Evolutionary conservation across 2,329 filamentous ascomycete species (phyloP).

Genomic region (Passalora sequoiae): DNA sequence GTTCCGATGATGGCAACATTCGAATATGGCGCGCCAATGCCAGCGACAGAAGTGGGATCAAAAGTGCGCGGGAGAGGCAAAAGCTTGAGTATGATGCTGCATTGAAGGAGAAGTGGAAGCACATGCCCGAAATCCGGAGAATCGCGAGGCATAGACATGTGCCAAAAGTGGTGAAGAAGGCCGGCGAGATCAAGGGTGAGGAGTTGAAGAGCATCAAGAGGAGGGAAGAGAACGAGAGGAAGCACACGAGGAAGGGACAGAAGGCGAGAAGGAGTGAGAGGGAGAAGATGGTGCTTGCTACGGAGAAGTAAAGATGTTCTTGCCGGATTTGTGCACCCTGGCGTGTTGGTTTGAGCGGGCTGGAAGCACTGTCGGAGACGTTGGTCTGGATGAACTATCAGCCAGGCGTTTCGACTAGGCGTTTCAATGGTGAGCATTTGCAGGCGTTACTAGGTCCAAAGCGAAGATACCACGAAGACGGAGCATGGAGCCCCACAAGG

Average conservation of each 20-base stretch:
- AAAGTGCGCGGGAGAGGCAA: conserved; percentile 76
- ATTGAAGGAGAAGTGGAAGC: conserved; percentile 74
- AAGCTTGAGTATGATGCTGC: conserved; percentile 89
- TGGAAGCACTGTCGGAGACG: neutral
- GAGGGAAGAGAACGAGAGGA: conserved; percentile 88
- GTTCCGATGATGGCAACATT: conserved; percentile 89
- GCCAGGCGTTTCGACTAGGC: too few species aligned
- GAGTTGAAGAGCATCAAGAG: conserved; percentile 84
- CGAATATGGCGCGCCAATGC: conserved; percentile 86
- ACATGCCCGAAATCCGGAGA: conserved; percentile 92
- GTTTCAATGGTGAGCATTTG: neutral
- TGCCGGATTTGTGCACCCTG: neutral
- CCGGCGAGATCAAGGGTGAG: conserved; percentile 85
- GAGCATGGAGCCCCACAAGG: neutral
- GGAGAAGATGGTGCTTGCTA: conserved; percentile 84
- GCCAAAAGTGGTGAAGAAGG: conserved; percentile 92
- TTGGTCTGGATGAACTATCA: too few species aligned
- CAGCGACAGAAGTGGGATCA: conserved; percentile 75
- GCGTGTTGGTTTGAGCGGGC: neutral
- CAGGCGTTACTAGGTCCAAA: neutral
- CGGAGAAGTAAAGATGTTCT: conserved; percentile 51
- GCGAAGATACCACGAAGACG: neutral
- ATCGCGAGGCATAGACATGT: conserved; percentile 89
- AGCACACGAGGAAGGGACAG: conserved; percentile 80
- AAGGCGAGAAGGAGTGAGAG: conserved; percentile 70